Percentiles rank a stretch among this genome's conserved stretches.
Evolutionary conservation across 2,329 filamentous ascomycete species (phyloP).

Genomic region (Xylariomycetidae sp.): DNA sequence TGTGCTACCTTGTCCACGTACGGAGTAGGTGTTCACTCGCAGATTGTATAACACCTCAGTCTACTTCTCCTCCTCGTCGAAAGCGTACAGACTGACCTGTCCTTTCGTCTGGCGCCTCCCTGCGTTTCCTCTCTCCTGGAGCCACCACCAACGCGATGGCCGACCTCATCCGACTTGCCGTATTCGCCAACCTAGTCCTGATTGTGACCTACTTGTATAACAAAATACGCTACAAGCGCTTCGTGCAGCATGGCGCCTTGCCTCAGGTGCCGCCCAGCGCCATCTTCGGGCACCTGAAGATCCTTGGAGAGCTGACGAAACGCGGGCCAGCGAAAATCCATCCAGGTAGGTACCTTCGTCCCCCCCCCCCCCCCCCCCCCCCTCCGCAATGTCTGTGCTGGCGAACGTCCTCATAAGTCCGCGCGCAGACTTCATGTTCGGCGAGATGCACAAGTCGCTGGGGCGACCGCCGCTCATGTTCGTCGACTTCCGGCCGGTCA

Average conservation of each 20-base stretch:
- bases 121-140: too few relatives aligned
- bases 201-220: conserved; percentile 4
- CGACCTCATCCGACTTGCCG: too few relatives aligned
- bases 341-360: conserved; percentile 1
- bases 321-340: conserved; percentile 3
- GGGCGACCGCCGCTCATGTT: conserved; percentile 29
- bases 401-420: neutral
- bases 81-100: too few relatives aligned
- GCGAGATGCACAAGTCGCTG: conserved; percentile 21
- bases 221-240: conserved; percentile 6
- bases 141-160: too few relatives aligned
- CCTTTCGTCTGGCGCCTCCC: too few relatives aligned
- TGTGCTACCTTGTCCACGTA: too few relatives aligned
- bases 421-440: conserved; percentile 2
- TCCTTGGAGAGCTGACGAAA: conserved; percentile 1
- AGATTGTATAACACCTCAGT: too few relatives aligned
- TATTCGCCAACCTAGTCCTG: neutral
- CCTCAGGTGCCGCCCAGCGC: conserved; percentile 5
- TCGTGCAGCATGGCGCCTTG: conserved; percentile 5
- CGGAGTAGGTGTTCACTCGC: too few relatives aligned
- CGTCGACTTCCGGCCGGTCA: conserved; percentile 30
- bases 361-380: too few relatives aligned
- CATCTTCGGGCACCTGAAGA: conserved; percentile 7
- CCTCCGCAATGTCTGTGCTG: too few relatives aligned
- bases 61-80: too few relatives aligned